Conservation (phyloP, 1,139 yeast species). For the Meyerozyma athensensis region DNA sequence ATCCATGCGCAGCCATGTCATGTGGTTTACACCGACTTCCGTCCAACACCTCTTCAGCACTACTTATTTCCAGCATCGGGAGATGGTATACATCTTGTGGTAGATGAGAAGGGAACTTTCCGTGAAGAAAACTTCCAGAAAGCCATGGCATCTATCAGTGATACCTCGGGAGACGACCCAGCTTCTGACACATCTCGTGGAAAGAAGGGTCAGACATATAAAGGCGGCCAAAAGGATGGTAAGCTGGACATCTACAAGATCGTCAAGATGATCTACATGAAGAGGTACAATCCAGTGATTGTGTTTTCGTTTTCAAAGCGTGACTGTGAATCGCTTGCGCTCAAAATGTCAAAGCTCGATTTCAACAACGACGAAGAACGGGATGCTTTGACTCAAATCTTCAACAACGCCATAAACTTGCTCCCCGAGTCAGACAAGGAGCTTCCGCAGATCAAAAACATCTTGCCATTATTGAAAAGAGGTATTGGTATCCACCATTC, state of each 20-base stretch:
- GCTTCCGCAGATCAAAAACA: constrained; percentile 89
- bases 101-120: constrained; percentile 93
- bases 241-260: constrained; percentile 93
- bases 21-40: constrained; percentile 95
- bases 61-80: constrained; percentile 96
- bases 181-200: constrained; percentile 55
- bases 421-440: constrained; percentile 89
- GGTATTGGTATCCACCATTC: constrained; percentile 99
- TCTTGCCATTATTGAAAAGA: constrained; percentile 79
- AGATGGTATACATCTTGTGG: constrained; percentile 94
- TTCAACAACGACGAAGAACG: constrained; percentile 91
- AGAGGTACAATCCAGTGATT: constrained; percentile 94
- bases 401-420: constrained; percentile 80
- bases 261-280: constrained; percentile 95
- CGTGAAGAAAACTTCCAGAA: constrained; percentile 97
- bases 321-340: constrained; percentile 91
- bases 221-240: constrained; percentile 83
- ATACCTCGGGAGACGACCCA: constrained; percentile 81
- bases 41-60: constrained; percentile 98
- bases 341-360: constrained; percentile 92
- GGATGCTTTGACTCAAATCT: constrained; percentile 81
- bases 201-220: constrained; percentile 78
- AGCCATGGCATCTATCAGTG: constrained; percentile 93
- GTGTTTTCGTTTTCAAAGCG: constrained; percentile 95
- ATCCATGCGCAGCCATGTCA: constrained; percentile 96